A percentile compares a stretch with the other conserved stretches of the same genome.
Evolutionary conservation across 1,284 basidiomycete species (phyloP).

Genomic region (Microbotryum saponariae): DNA sequence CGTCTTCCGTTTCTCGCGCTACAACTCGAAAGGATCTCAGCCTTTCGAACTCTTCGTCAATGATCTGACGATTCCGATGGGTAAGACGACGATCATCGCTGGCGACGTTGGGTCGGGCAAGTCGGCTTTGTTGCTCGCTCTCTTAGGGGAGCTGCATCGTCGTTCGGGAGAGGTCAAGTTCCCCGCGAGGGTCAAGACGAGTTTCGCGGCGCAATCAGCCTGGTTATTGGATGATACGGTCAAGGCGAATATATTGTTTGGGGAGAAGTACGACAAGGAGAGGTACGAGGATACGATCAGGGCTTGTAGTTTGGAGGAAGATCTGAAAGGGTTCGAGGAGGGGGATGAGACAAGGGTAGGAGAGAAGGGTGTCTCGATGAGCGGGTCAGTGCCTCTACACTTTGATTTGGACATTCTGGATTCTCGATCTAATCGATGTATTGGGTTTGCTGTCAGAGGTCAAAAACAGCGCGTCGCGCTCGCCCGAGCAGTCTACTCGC

Average conservation of each 20-base stretch:
- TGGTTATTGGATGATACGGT: conserved; percentile 20
- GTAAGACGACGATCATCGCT: conserved; percentile 19
- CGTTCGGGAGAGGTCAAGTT: conserved; percentile 9
- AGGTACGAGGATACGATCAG: conserved; percentile 26
- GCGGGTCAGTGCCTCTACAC: conserved; percentile 11
- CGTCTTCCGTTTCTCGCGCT: background rate
- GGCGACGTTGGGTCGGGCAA: conserved; percentile 77
- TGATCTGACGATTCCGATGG: conserved; percentile 4
- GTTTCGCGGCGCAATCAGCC: conserved; percentile 19
- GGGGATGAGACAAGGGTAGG: conserved; percentile 27
- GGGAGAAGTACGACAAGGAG: conserved; percentile 27
- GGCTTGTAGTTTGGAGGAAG: conserved; percentile 24
- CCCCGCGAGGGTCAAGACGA: background rate
- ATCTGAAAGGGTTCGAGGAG: conserved; percentile 20
- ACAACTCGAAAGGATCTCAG: too few species aligned
- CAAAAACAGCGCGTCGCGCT: conserved; percentile 89
- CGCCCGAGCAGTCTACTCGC: conserved; percentile 76
- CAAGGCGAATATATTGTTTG: conserved; percentile 27
- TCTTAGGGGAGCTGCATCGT: conserved; percentile 35
- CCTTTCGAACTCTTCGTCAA: too few species aligned
- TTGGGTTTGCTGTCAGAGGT: conserved; percentile 67
- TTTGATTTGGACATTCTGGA: background rate
- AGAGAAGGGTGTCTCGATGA: conserved; percentile 22
- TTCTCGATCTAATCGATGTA: conserved; percentile 18
- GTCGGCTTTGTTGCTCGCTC: conserved; percentile 53